Percentiles rank a stretch among this genome's conserved stretches.
Evolutionary conservation across 1,139 yeast species (phyloP).

Genomic region (Blastobotrys arbuscula): DNA sequence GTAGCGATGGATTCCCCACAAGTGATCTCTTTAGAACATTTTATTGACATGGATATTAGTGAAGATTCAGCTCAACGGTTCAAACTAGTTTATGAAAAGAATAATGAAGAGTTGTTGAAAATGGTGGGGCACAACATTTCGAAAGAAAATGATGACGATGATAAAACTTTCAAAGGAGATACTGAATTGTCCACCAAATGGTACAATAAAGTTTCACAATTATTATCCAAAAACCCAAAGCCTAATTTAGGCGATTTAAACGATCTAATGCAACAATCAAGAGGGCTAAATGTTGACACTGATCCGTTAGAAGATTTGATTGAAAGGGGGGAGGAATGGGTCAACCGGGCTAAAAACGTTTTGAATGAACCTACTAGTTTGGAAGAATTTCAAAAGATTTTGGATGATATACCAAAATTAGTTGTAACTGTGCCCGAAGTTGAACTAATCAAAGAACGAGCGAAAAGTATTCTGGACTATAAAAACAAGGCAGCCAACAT

Average conservation of each 20-base stretch:
- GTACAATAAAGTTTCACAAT: conserved; percentile 43
- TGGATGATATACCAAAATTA: conserved; percentile 45
- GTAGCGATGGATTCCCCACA: conserved; percentile 6
- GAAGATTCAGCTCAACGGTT: conserved; percentile 14
- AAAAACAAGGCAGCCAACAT: conserved; percentile 38
- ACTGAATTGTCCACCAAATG: conserved; percentile 43
- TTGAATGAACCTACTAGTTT: conserved; percentile 23
- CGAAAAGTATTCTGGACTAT: conserved; percentile 49
- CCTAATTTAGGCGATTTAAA: conserved; percentile 47
- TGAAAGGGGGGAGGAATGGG: conserved; percentile 44
- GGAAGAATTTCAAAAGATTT: conserved; percentile 35
- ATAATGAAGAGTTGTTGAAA: conserved; percentile 17
- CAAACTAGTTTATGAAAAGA: conserved; percentile 15
- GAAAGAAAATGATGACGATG: conserved; percentile 41
- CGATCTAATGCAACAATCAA: conserved; percentile 26
- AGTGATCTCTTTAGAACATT: conserved; percentile 40
- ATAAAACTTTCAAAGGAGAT: conserved; percentile 47
- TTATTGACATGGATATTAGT: conserved; percentile 33
- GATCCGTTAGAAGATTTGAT: conserved; percentile 40
- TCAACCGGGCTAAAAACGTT: conserved; percentile 51
- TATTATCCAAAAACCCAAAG: conserved; percentile 40
- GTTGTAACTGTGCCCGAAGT: conserved; percentile 51
- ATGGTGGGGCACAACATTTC: too few relatives aligned
- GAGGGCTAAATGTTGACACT: not conserved
- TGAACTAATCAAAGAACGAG: conserved; percentile 52